Evolutionary conservation across 805 yeast genomes (phyloP).

Genomic region (Candida odintsovae): DNA sequence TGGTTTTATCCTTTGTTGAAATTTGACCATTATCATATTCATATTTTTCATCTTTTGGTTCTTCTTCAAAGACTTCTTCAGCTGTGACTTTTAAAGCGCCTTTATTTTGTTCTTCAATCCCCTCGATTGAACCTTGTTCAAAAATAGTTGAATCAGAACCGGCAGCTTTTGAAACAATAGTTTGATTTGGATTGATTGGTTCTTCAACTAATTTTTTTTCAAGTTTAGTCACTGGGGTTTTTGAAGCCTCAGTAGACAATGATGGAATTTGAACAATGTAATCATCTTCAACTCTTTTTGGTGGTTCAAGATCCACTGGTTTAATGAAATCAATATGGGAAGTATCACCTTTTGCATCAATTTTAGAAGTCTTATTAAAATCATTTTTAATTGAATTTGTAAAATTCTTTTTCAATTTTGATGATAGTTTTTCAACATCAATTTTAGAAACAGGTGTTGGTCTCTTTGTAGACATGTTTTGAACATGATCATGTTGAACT

Average conservation of each 20-base stretch:
- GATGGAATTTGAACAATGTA: conserved; percentile 36
- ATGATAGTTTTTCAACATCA: neutral
- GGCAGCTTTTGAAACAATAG: conserved; percentile 21
- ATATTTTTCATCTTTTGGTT: conserved; percentile 15
- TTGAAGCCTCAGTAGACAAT: conserved; percentile 43
- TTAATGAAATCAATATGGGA: conserved; percentile 55
- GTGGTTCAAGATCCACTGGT: conserved; percentile 28
- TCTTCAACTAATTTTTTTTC: conserved; percentile 19
- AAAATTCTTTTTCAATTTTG: conserved; percentile 10
- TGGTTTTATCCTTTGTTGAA: conserved; percentile 20
- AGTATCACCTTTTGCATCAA: conserved; percentile 45
- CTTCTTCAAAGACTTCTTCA: conserved; percentile 7
- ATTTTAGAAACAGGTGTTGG: neutral
- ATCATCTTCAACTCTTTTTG: conserved; percentile 43
- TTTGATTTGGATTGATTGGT: conserved; percentile 9
- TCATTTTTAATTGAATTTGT: conserved; percentile 1
- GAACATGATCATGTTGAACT: conserved; percentile 1
- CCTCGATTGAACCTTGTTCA: conserved; percentile 15
- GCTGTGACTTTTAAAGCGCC: conserved; percentile 8
- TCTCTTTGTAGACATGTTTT: conserved; percentile 12
- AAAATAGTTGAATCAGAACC: conserved; percentile 20
- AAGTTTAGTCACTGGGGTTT: conserved; percentile 26
- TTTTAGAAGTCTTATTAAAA: conserved; percentile 18
- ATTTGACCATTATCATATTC: conserved; percentile 13
- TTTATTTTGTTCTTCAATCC: conserved; percentile 11